Evolutionary conservation across 352 stramenopile species (phyloP), one percentile per base, ranked within the genome.

Genomic region (Globisporangium megalacanthum): DNA sequence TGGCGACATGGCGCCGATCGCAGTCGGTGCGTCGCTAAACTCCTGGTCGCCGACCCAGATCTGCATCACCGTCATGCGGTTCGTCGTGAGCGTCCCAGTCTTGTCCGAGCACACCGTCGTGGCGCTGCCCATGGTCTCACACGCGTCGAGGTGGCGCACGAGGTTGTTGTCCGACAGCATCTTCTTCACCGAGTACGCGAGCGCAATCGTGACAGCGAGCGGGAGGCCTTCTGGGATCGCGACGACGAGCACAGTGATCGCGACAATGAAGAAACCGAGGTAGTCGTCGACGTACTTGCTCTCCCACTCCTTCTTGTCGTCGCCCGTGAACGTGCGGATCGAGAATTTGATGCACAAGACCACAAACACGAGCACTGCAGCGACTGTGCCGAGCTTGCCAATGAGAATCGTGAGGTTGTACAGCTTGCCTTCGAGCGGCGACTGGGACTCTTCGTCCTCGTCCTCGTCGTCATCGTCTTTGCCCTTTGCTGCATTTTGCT

Each of bases 21-120:
- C 74, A 13, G 77, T 87, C 47, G 75, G 83, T 3, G 62, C 36
- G 13, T 68, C 64, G 9, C 61, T 70, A 49, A 79, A 86, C 52
- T 86, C 76, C 22, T 70, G 25, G 69, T 74, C 3, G 70, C 65
- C 47, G 42, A 94, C 71, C 81, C 85, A 95, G 20, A 80, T 69
- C 37, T 92, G 72, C 72, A 96, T 91, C 33, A 99, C 92, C 4
- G 96, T 98, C 97, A 99, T 99, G 13, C 90, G 79, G 65, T 99
- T 99, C 52, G 97, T 94, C 8, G 96, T 99, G 6, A 99, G 80
- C 20, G 96, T 99, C 45, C 72, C 97, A 3, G 96, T 99, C 81
- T 99, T 99, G 80, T 99, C 97, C 41, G 90, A 98, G 76, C 95
- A 99, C 64, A 99, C 98, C 10, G 92, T 94, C 13, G 95, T 98